phyloP scores from a whole-genome alignment of 1,139 yeast species.

The Lodderomyces jiufengensis region DNA sequence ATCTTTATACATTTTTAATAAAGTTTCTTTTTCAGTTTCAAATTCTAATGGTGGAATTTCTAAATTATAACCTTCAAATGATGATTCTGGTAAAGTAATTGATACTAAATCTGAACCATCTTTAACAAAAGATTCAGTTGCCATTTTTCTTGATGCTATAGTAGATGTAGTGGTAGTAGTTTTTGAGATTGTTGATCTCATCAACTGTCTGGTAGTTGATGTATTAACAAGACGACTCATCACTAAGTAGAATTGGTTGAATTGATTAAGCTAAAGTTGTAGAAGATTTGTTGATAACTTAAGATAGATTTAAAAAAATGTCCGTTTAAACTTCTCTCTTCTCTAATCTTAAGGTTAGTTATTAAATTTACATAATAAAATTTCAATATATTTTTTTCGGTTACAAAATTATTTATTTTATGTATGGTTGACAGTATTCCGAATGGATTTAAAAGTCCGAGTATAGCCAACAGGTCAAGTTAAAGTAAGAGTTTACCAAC shows the following conservation, averaged over 20 bases:
- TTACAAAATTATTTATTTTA: no score
- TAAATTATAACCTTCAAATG: slow-evolving; percentile 84
- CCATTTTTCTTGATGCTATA: slow-evolving; percentile 33
- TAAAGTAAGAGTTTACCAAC: no score
- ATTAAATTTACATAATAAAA: no score
- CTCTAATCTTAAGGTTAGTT: no score
- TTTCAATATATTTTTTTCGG: no score
- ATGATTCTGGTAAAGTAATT: slow-evolving; percentile 66
- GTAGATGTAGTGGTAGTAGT: slow-evolving; percentile 7
- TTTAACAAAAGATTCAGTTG: slow-evolving; percentile 20
- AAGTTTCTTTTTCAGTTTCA: slow-evolving; percentile 73
- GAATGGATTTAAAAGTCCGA: no score
- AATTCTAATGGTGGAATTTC: slow-evolving; percentile 68
- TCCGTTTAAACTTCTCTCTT: neutral
- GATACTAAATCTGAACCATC: slow-evolving; percentile 36
- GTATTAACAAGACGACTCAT: slow-evolving; percentile 8
- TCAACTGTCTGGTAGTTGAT: slow-evolving; percentile 5
- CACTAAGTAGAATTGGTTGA: no score
- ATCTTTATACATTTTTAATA: slow-evolving; percentile 93
- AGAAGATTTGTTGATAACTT: neutral
- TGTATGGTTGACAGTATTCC: slow-evolving; percentile 9
- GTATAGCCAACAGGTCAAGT: no score
- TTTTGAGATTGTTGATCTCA: slow-evolving; percentile 1
- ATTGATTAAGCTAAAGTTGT: slow-evolving; percentile 1
- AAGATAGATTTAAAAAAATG: neutral